phyloP scores from a whole-genome alignment of 192 early-diverging fungal species.

The Coemansia sp. region DNA sequence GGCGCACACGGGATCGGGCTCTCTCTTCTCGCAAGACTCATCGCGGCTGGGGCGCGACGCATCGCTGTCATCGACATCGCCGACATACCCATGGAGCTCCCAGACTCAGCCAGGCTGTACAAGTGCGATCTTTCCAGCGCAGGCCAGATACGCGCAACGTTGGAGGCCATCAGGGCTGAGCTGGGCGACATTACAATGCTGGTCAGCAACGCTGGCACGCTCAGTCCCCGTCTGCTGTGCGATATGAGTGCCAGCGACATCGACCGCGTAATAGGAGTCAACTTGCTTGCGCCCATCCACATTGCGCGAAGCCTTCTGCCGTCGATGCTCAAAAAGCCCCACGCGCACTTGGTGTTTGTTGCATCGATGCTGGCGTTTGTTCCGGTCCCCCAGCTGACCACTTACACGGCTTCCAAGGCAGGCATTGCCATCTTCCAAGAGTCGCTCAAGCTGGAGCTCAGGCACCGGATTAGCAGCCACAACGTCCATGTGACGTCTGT shows the following conservation, averaged over 20 bases:
- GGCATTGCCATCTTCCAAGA: conserved; percentile 71
- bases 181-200: conserved; percentile 74
- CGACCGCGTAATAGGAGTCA: conserved; percentile 62
- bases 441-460: conserved; percentile 72
- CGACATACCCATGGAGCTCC: conserved; percentile 13
- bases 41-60: conserved; percentile 12
- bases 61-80: conserved; percentile 41
- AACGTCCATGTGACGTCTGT: conserved; percentile 64
- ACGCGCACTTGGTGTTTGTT: conserved; percentile 72
- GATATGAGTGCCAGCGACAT: conserved; percentile 63
- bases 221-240: conserved; percentile 58
- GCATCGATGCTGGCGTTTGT: conserved; percentile 40
- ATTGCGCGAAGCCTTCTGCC: conserved; percentile 69
- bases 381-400: conserved; percentile 58
- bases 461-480: conserved; percentile 52
- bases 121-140: conserved; percentile 36
- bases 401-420: conserved; percentile 79
- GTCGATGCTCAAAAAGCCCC: conserved; percentile 62
- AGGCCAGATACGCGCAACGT: conserved; percentile 8
- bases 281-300: conserved; percentile 69
- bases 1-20: conserved; percentile 48
- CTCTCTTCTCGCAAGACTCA: conserved; percentile 22
- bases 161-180: conserved; percentile 30
- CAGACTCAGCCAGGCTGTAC: conserved; percentile 21
- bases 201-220: conserved; percentile 80